A percentile compares a stretch with the other conserved stretches of the same genome.
These are phyloP conservation scores for Mrakiaceae sp. DNA, from an alignment of 1,284 basidiomycete genomes.

Conservation along the genomic window DNA sequence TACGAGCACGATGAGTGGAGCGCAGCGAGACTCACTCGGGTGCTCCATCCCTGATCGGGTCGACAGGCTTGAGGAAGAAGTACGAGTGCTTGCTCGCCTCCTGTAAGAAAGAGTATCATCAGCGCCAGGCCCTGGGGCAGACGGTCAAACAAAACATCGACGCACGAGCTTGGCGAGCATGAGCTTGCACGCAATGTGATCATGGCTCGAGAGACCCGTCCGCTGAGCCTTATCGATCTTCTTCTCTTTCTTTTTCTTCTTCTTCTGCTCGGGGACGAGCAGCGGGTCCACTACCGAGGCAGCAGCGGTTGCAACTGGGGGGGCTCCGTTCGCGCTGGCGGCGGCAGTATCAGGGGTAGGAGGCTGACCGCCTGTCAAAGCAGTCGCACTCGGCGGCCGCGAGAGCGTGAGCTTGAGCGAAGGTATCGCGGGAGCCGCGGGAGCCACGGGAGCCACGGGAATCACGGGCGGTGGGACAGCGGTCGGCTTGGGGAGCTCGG, in stretches of 20 bases:
- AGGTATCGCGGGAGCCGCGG: background rate
- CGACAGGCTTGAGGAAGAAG: constrained; percentile 78
- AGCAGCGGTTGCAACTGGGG: too few species aligned
- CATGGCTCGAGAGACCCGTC: constrained; percentile 67
- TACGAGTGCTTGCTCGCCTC: constrained; percentile 55
- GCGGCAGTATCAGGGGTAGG: too few species aligned
- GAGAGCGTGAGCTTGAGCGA: constrained; percentile 20
- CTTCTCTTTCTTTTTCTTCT: constrained; percentile 39
- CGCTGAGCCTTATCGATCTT: constrained; percentile 59
- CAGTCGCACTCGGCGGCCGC: constrained; percentile 31
- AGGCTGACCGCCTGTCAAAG: constrained; percentile 13
- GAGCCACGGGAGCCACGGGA: constrained; percentile 4
- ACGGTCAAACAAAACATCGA: background rate
- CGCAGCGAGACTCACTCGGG: constrained; percentile 50
- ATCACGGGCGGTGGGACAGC: background rate
- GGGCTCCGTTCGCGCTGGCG: too few species aligned
- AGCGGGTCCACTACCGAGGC: too few species aligned
- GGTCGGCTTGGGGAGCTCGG: too few species aligned
- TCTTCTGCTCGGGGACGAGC: constrained; percentile 25
- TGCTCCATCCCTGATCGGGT: constrained; percentile 72
- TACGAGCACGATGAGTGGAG: background rate
- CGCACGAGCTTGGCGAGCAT: constrained; percentile 63
- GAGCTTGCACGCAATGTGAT: constrained; percentile 66
- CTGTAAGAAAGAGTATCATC: background rate
- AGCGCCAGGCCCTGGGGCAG: background rate